phyloP scores from a whole-genome alignment of 73 alveolate species.

The Diophrys appendiculata region DNA sequence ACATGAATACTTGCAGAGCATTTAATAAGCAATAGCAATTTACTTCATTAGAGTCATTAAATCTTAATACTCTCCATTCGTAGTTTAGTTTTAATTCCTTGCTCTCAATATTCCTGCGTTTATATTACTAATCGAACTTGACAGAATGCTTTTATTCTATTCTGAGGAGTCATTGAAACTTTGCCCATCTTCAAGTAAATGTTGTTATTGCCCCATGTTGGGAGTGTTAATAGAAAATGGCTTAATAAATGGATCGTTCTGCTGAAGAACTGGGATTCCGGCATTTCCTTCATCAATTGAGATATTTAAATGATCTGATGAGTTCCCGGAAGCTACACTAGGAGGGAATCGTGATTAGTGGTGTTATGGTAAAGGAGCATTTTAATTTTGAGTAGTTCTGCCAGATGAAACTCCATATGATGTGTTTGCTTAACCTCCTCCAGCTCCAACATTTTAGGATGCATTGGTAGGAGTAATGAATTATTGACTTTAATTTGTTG shows the following conservation, averaged over 20 bases:
- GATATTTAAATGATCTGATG: neutral
- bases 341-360: slow-evolving; percentile 23
- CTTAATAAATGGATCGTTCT: slow-evolving; percentile 20
- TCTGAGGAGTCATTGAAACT: neutral
- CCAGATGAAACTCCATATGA: too few species aligned
- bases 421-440: too few species aligned
- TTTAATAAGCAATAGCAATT: slow-evolving; percentile 78
- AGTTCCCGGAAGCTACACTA: slow-evolving; percentile 1
- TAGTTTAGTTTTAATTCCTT: neutral
- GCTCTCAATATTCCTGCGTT: slow-evolving; percentile 13
- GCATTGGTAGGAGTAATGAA: slow-evolving; percentile 46
- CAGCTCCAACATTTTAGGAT: slow-evolving; percentile 10
- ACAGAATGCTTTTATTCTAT: neutral
- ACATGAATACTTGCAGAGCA: slow-evolving; percentile 71
- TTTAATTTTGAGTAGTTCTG: slow-evolving; percentile 14
- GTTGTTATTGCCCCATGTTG: slow-evolving; percentile 9
- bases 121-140: neutral
- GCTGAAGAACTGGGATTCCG: neutral
- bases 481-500: slow-evolving; percentile 25
- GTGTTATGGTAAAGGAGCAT: slow-evolving; percentile 38
- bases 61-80: slow-evolving; percentile 13
- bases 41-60: slow-evolving; percentile 78
- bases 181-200: slow-evolving; percentile 27
- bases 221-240: slow-evolving; percentile 57
- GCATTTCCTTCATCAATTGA: slow-evolving; percentile 2